Evolutionary conservation across 345 rosid species (phyloP).

Genomic region (Geranium rotundifolium): DNA sequence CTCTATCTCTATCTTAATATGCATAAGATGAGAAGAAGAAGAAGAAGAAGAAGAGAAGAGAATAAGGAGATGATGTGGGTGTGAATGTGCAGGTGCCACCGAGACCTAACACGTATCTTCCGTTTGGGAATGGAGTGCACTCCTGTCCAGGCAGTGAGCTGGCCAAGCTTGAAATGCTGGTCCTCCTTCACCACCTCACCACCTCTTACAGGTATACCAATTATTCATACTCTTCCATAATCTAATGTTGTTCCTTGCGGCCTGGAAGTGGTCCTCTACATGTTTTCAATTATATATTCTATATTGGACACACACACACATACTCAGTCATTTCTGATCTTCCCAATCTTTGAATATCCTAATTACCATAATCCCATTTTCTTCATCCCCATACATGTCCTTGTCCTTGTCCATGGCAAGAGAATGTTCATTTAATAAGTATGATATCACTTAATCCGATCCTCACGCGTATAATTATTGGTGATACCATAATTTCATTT

Average conservation of each 20-base stretch:
- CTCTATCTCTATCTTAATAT: not conserved
- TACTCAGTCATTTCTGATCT: too few relatives aligned
- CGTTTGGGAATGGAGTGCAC: constrained; percentile 89
- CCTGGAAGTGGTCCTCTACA: too few relatives aligned
- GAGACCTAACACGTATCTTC: constrained; percentile 72
- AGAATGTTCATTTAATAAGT: too few relatives aligned
- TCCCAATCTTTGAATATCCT: too few relatives aligned
- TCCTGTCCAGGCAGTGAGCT: constrained; percentile 97
- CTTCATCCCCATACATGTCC: not conserved
- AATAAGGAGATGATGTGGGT: not conserved
- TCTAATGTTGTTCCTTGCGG: too few relatives aligned
- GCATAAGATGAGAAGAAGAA: not conserved
- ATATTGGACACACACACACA: too few relatives aligned
- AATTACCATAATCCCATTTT: too few relatives aligned
- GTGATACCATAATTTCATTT: too few relatives aligned
- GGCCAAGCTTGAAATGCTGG: constrained; percentile 86
- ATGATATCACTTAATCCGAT: too few relatives aligned
- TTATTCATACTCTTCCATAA: too few relatives aligned
- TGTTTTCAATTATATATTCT: too few relatives aligned
- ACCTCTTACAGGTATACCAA: constrained; percentile 47
- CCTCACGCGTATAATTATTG: too few relatives aligned
- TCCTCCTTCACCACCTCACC: constrained; percentile 84
- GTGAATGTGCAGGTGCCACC: constrained; percentile 64
- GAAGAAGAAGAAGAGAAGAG: not conserved
- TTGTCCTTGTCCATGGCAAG: not conserved